Evolutionary conservation across 2,329 filamentous ascomycete species (phyloP).

Genomic region (Sporothrix phasma): DNA sequence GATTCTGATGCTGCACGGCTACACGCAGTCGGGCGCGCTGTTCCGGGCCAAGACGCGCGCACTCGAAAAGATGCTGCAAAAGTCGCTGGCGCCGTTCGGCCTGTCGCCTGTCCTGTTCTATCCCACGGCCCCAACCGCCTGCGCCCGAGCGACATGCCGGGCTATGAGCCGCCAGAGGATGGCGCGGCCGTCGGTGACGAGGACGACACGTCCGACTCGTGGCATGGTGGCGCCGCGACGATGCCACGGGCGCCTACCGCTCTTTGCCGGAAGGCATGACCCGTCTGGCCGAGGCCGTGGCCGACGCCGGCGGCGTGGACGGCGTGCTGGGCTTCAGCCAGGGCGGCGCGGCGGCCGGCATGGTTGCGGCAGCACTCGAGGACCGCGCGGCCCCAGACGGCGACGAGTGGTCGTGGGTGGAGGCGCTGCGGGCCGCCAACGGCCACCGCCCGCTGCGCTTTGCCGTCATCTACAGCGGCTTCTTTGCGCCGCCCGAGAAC

Average conservation of each 20-base stretch:
- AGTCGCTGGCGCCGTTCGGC: conserved; percentile 54
- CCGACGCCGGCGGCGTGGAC: conserved; percentile 57
- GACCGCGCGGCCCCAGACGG: conserved; percentile 19
- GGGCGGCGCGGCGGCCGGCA: conserved; percentile 60
- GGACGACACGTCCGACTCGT: conserved; percentile 48
- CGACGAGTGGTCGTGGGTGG: conserved; percentile 33
- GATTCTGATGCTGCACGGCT: conserved; percentile 76
- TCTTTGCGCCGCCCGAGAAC: conserved; percentile 50
- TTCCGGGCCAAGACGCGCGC: conserved; percentile 86
- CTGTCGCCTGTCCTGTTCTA: conserved; percentile 50
- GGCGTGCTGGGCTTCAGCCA: conserved; percentile 77
- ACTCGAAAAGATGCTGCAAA: conserved; percentile 68
- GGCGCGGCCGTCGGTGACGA: conserved; percentile 22
- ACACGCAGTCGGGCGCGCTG: conserved; percentile 76
- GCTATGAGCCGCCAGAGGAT: conserved; percentile 37
- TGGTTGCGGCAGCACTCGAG: conserved; percentile 67
- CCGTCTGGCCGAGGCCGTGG: conserved; percentile 51
- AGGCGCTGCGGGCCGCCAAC: conserved; percentile 41
- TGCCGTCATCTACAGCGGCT: conserved; percentile 67
- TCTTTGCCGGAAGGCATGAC: conserved; percentile 60
- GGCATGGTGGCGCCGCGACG: conserved; percentile 74
- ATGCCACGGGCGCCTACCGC: conserved; percentile 53
- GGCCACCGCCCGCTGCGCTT: conserved; percentile 47
- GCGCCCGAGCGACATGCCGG: conserved; percentile 56
- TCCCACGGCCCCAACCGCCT: conserved; percentile 60